Percentiles rank a stretch among this genome's conserved stretches.
phyloP scores from a whole-genome alignment of 805 yeast species.

The Scheffersomyces stipitis region DNA sequence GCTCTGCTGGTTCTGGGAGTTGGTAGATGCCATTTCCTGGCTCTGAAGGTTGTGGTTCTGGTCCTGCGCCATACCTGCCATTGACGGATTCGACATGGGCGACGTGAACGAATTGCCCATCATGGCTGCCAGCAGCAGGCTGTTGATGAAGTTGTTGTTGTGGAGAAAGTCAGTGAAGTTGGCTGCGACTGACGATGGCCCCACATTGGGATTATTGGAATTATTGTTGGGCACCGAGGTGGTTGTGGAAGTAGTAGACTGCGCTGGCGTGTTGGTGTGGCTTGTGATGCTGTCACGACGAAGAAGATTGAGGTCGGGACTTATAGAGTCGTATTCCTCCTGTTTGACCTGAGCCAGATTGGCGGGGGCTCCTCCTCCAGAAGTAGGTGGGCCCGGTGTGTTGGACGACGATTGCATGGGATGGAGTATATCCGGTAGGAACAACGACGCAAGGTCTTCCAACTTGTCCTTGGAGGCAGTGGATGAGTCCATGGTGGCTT shows the following conservation, averaged over 20 bases:
- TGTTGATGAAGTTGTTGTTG: constrained; percentile 16
- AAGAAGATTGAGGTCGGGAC: constrained; percentile 1
- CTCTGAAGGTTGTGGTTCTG: constrained; percentile 1
- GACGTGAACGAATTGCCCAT: neutral
- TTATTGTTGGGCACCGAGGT: neutral
- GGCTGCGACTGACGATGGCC: constrained; percentile 1
- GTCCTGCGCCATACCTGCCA: constrained; percentile 2
- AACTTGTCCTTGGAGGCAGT: constrained; percentile 20
- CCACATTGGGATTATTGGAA: neutral
- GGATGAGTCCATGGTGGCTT: too few relatives aligned
- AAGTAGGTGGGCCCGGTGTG: constrained; percentile 3
- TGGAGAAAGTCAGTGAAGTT: constrained; percentile 21
- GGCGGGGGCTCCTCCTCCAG: constrained; percentile 1
- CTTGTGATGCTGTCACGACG: constrained; percentile 1
- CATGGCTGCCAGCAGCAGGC: neutral
- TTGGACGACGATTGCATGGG: constrained; percentile 12
- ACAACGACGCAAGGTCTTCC: constrained; percentile 43
- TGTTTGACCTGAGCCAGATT: constrained; percentile 7
- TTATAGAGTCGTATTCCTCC: constrained; percentile 11
- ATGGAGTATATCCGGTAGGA: constrained; percentile 40
- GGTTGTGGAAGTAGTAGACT: constrained; percentile 3
- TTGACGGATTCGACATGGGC: neutral
- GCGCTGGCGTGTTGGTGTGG: constrained; percentile 3
- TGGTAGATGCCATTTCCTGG: neutral
- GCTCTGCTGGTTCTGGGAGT: constrained; percentile 6